Base-by-base conservation (phyloP, 139 green algal genomes). In the Edaphochlamys debaryana region DNA sequence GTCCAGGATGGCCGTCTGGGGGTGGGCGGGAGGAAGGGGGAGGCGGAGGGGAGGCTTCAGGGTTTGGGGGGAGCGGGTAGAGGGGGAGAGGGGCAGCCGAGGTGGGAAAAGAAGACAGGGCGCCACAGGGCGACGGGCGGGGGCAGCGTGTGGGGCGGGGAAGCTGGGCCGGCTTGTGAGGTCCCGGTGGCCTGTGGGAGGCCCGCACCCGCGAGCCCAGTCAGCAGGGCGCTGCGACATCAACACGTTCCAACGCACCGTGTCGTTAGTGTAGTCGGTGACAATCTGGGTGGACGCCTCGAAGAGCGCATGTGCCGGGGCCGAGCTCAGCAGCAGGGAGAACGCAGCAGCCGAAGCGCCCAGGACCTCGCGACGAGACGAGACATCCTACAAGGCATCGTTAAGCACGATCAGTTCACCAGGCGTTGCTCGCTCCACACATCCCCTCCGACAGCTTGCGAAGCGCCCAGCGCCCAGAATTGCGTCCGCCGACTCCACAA, bases 241-340 rank as follows among this genome's bases (percentile, higher is more conserved):
- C 15, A 36, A 38, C 23, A 20, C 0, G 7, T 9, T 32, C 2
- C 25, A 17, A 45, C 82, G 52, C 73, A 95, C 92, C 81, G 93
- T 96, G 34, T 91, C 83, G 11, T 40, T 20, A 50, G 75, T 85
- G 86, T 96, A 95, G 20, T 80, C 64, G 22, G 1, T 83, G 73
- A 37, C 85, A 72, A 50, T 72, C 56, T 89, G 77, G 8, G 60
- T 34, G 80, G 82, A 68, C 36, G 89, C 92, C 30, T 89, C 93
- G 38, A 95, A 83, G 79, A 93, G 87, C 1, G 94, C 94, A 79
- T 92, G 79, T 0, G 93, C 93, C 23, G 91, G 90, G 54, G 80
- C 67, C 0, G 87, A 87, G 29, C 54, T 52, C 38, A 86, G 64
- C 11, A 93, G 32, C 8, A 74, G 72, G 11, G 72, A 74, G 27